Base-by-base conservation (phyloP, 2,329 filamentous ascomycete species). In the Penicillium italicum region DNA sequence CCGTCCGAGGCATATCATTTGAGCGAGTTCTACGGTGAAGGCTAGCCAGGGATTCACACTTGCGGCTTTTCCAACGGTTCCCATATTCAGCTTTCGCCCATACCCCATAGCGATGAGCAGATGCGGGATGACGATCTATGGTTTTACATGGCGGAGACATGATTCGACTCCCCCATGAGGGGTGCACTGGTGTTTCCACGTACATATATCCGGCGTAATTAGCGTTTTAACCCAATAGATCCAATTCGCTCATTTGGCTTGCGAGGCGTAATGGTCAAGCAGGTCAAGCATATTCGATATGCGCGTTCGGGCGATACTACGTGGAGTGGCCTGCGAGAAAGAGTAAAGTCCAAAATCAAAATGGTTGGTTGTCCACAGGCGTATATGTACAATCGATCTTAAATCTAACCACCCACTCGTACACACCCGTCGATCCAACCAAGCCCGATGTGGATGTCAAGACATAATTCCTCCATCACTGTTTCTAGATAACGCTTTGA, bases 21-120 rank as follows among this genome's bases (percentile, higher is more conserved):
- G 91, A 97, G 61, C 81, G 86, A 50, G 92, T 97, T 38, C 73
- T 90, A 68, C 87, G 85, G 76, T 90, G 78, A 51, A 49, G 7
- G 22, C 22, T n/a, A 20, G 14, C 14, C 12, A 24, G 30, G 24
- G n/a, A 12, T 20, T 36, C 16, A 33, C 8, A 33, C 12, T 41
- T 48, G 50, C 42, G 18, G 33, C 22, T 45, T 51, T 26, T 22
- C 24, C 26, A 47, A 40, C 42, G 16, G 28, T 34, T 36, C 30
- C 30, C n/a, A 16, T 33, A 40, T 50, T 16, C 20, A 18, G n/a
- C 26, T 22, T 34, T 18, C 43, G 50, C 41, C 33, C 24, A 37
- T 45, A 46, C 50, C 43, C 36, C 18, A 30, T 6, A n/a, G 36
- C 12, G 30, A 47, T 33, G 34, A 34, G 26, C 44, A 46, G 53